These are phyloP conservation scores for Withania somnifera DNA, from an alignment of 305 asterid genomes.

Conservation along the genomic window DNA sequence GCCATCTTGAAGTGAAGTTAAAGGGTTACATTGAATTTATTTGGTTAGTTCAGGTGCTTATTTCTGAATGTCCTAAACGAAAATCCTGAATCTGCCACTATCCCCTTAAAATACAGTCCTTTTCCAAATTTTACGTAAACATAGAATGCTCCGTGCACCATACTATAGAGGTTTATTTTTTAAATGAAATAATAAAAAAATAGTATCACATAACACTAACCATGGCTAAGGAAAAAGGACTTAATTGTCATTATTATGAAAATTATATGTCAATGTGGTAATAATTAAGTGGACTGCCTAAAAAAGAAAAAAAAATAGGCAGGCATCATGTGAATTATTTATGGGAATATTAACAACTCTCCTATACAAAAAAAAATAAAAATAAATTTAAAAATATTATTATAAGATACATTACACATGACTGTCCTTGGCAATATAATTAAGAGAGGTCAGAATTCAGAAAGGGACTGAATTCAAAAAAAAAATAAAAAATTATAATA, in stretches of 20 bases:
- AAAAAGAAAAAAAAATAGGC: neutral
- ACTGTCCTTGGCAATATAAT: neutral
- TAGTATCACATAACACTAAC: neutral
- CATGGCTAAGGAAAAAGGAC: neutral
- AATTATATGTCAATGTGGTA: neutral
- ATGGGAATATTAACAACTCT: neutral
- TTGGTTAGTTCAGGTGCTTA: too few species aligned
- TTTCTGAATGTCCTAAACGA: too few species aligned
- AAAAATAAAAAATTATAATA: too few species aligned
- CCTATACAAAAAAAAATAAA: neutral
- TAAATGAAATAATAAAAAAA: neutral
- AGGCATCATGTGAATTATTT: constrained; percentile 8
- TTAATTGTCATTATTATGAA: neutral
- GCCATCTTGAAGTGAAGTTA: too few species aligned
- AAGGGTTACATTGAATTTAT: too few species aligned
- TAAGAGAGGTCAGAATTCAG: neutral
- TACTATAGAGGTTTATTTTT: neutral
- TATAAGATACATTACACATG: neutral
- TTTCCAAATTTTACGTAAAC: rapidly evolving
- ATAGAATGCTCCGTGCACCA: too few species aligned
- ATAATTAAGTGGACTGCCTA: neutral
- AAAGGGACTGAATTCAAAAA: neutral
- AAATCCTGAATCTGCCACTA: too few species aligned
- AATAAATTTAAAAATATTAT: neutral
- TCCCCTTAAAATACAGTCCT: neutral